Evolutionary conservation across 2,329 filamentous ascomycete species (phyloP), one percentile per base, ranked within the genome.

Genomic region (Raffaelea deltoideospora): DNA sequence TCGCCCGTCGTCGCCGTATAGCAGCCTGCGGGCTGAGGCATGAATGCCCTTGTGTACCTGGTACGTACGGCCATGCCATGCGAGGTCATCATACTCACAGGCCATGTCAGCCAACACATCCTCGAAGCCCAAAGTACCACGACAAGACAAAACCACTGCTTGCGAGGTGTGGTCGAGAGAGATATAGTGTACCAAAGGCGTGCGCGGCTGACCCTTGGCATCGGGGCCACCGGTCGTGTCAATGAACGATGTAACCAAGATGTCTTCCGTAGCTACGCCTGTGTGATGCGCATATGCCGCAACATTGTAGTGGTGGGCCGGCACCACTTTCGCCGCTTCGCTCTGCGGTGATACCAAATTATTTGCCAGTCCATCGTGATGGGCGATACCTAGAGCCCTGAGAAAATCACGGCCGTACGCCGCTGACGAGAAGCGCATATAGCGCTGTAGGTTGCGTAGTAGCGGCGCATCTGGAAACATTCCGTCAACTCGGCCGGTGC

Each of bases 31-130:
- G 4, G 79, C 79, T 1, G 78, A 82, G 1, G 78, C 76, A 49
- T 82, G 76, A 37, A 84, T 75, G 13, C 79, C 79, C 51, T 82
- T 82, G 54, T 84, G 79, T 0, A 83, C 78, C 44, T 77, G 73
- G 58, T 79, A 82, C 1, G 60, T 58, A 40, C 64, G 68, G 14
- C 74, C 75, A 39, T 72, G 65, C 75, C 79, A 78, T 5, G 59
- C 43, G 10, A 80, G 56, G 37, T 75, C 65, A 45, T 80, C 76
- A 43, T 82, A 83, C 33, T 81, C 78, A 53, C 78, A 83, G 22
- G 77, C 77, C 67, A 83, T 72, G 48, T 83, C 79, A 0, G 77
- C 77, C 26, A 84, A 57, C 19, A 83, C 70, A 48, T 84, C 79
- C 47, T 83, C 78, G 41, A 83, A 82, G 0, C 79, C 79, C 28